Conservation (phyloP, 1,284 basidiomycete species). For the Cronartium quercuum region DNA sequence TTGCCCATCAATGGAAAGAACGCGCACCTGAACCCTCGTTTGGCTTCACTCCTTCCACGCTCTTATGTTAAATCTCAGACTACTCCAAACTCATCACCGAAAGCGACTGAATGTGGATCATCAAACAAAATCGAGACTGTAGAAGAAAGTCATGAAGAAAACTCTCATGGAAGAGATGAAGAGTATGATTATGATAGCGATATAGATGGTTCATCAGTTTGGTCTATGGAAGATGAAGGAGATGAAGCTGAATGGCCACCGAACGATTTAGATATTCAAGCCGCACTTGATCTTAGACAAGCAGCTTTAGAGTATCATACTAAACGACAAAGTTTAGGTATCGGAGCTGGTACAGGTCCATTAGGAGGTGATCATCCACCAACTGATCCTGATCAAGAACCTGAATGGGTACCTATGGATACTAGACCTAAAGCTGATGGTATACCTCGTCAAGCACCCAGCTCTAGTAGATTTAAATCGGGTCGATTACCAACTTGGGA, state of each 20-base stretch:
- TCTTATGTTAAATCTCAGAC: constrained; percentile 11
- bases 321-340: constrained; percentile 31
- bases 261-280: constrained; percentile 28
- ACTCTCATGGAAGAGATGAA: neutral
- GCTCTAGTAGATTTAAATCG: constrained; percentile 6
- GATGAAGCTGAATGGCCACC: constrained; percentile 16
- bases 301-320: constrained; percentile 34
- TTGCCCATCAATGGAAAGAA: constrained; percentile 23
- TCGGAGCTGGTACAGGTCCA: constrained; percentile 25
- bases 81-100: no score
- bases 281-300: constrained; percentile 26
- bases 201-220: neutral
- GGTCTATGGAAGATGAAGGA: constrained; percentile 16
- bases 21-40: constrained; percentile 17
- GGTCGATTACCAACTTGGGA: constrained; percentile 13
- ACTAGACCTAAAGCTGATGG: constrained; percentile 1
- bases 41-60: constrained; percentile 19
- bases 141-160: neutral
- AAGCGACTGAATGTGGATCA: neutral
- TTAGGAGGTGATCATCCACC: constrained; percentile 20
- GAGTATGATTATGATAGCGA: constrained; percentile 16
- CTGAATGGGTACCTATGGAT: constrained; percentile 37
- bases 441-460: constrained; percentile 1
- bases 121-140: neutral
- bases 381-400: constrained; percentile 5